Base-by-base conservation (phyloP, 768 basidiomycete species). In the Psilocybe subaeruginosa region DNA sequence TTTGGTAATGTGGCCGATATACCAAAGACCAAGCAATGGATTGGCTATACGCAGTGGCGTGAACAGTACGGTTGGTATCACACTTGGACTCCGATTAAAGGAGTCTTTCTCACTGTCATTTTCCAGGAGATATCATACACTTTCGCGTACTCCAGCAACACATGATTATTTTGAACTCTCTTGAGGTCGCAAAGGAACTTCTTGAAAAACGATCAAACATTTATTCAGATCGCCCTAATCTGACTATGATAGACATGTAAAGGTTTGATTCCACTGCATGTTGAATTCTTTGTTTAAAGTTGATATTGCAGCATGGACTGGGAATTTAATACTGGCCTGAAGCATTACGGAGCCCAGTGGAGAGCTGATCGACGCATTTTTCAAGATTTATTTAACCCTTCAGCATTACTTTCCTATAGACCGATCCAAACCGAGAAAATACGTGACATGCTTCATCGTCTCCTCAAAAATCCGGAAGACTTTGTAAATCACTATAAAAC, bases 331-430 rank as follows among this genome's bases (percentile, higher is more conserved):
- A 23, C 70, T 6, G 71, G 53, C 1, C 33, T 77, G 5, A 72
- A 73, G 64, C 66, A 62, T n/a, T 73, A 77, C 37, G 71, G 69
- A 1, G 64, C 72, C 0, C 39, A 39, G 48, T 78, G 77, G 78
- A 67, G 72, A 33, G 43, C 54, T 12, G 68, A 74, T 46, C 64
- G 74, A 37, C 64, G 68, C 16, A 45, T 74, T 8, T 69, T 73
- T 23, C 71, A 77, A 27, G 67, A 72, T 47, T 59, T 61, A 4
- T 74, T 73, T 58, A 67, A 62, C 16, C 68, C 65, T 9, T 62
- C 68, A 7, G 56, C 64, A 4, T 48, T 71, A 8, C 31, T 37
- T 3, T 52, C 56, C 16, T 72, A 72, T 41, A 66, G 64, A 11
- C 68, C 71, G 0, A 57, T 68, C 6, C 70, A 74, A 33, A 61